phyloP scores from a whole-genome alignment of 2,329 filamentous ascomycete species.

The Calonectria fujianensis region DNA sequence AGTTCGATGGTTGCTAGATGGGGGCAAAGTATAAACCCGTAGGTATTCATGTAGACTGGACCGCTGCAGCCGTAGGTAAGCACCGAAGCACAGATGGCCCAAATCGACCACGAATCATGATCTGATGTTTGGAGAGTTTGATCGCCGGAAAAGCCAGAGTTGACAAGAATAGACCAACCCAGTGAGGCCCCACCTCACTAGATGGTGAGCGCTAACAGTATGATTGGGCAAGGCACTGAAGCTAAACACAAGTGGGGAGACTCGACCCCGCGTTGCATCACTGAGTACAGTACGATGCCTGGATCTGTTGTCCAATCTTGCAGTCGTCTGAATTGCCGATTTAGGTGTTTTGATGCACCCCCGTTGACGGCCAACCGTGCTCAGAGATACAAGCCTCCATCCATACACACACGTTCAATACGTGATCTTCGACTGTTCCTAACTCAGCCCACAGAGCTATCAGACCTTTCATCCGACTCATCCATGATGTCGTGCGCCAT shows the following conservation, averaged over 20 bases:
- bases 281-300: no score
- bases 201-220: not conserved
- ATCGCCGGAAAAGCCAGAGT: not conserved
- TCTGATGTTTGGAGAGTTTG: not conserved
- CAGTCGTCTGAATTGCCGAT: not conserved
- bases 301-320: not conserved
- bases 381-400: not conserved
- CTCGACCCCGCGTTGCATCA: not conserved
- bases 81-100: not conserved
- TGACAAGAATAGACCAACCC: not conserved
- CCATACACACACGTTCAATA: not conserved
- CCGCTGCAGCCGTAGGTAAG: no score
- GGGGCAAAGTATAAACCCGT: no score
- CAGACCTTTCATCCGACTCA: not conserved
- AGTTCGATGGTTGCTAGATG: no score
- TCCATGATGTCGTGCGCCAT: conserved; percentile 2
- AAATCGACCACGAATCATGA: not conserved
- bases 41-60: no score
- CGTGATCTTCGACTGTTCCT: not conserved
- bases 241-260: not conserved
- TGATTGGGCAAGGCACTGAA: not conserved
- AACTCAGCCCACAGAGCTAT: not conserved
- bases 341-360: not conserved
- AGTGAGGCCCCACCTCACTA: no score
- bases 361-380: not conserved